Percentiles rank a stretch among this genome's conserved stretches.
Evolutionary conservation across 768 basidiomycete genomes (phyloP).

Genomic region (Hericium alpestre): DNA sequence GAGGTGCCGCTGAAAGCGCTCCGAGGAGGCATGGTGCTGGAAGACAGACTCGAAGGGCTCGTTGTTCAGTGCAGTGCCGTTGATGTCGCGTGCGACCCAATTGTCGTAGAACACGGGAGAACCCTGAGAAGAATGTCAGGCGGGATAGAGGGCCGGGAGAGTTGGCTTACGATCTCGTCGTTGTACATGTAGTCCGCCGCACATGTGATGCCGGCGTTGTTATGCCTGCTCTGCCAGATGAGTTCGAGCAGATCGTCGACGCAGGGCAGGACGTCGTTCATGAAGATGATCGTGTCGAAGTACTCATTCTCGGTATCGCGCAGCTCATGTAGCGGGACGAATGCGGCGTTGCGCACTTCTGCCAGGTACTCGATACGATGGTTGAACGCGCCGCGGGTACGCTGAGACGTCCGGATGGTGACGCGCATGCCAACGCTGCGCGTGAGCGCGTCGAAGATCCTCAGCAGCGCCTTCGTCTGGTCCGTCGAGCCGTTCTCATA

Average conservation of each 20-base stretch:
- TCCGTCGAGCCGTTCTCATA: constrained; percentile 99
- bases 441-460: constrained; percentile 90
- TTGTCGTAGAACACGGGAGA: constrained; percentile 96
- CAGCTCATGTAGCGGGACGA: constrained; percentile 90
- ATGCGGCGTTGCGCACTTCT: constrained; percentile 98
- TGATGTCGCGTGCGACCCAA: constrained; percentile 98
- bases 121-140: constrained; percentile 26
- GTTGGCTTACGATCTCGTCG: constrained; percentile 65
- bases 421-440: constrained; percentile 85
- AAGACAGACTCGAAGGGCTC: constrained; percentile 93
- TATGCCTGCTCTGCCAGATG: constrained; percentile 85
- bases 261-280: constrained; percentile 99
- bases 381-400: constrained; percentile 92
- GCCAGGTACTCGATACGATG: constrained; percentile 99
- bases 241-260: constrained; percentile 96
- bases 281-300: constrained; percentile 95
- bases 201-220: constrained; percentile 97
- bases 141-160: not conserved
- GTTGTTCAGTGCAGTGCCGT: constrained; percentile 96
- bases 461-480: constrained; percentile 93
- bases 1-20: constrained; percentile 83
- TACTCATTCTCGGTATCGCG: constrained; percentile 87
- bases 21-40: constrained; percentile 66
- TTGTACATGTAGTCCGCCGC: constrained; percentile 99
- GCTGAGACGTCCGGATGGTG: constrained; percentile 84